Conservation (phyloP, 768 basidiomycete genomes). For the Xerocomus potaroensis region DNA sequence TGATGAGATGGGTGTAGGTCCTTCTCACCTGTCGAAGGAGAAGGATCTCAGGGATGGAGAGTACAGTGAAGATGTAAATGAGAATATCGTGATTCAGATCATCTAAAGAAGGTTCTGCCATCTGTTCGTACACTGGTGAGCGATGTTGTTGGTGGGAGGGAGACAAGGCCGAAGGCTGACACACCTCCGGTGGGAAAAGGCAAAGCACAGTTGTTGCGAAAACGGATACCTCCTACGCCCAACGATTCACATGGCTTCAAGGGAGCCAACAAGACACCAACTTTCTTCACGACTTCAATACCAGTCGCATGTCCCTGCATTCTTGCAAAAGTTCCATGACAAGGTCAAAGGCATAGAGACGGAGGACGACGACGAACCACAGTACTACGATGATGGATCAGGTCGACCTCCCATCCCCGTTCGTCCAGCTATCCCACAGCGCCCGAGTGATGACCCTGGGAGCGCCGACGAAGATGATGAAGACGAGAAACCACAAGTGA, state of each 20-base stretch:
- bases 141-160: neutral
- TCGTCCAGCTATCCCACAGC: conserved; percentile 67
- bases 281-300: conserved; percentile 70
- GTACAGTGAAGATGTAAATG: conserved; percentile 31
- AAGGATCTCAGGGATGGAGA: conserved; percentile 41
- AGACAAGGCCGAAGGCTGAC: neutral
- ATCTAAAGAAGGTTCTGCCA: conserved; percentile 18
- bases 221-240: no score
- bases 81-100: conserved; percentile 37
- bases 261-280: conserved; percentile 67
- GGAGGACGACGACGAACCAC: conserved; percentile 43
- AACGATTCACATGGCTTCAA: conserved; percentile 33
- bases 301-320: conserved; percentile 54
- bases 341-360: conserved; percentile 50
- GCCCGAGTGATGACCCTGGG: conserved; percentile 64
- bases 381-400: conserved; percentile 62
- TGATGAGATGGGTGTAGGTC: neutral
- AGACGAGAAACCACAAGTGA: conserved; percentile 85
- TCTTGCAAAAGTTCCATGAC: conserved; percentile 63
- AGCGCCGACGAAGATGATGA: conserved; percentile 67
- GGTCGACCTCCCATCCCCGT: conserved; percentile 72
- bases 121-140: conserved; percentile 1
- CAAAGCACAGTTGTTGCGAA: conserved; percentile 3
- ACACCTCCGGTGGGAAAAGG: conserved; percentile 11
- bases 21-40: conserved; percentile 38